Conservation (phyloP, 345 rosid genomes). For the Cardamine occulta region DNA sequence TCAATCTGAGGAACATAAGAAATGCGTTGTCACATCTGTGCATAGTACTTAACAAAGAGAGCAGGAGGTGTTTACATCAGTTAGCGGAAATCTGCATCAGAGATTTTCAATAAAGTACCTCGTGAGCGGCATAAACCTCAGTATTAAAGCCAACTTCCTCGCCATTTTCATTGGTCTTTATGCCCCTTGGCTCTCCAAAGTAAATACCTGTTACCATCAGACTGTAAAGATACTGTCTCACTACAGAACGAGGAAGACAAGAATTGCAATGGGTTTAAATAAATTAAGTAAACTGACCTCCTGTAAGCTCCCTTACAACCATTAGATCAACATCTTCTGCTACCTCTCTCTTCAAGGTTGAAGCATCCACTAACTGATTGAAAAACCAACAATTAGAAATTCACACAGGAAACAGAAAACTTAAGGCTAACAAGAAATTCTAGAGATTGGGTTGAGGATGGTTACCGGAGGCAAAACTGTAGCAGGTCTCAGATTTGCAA, state of each 20-base stretch:
- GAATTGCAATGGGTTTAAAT: neutral
- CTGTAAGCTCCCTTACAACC: conserved; percentile 99
- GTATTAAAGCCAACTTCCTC: conserved; percentile 92
- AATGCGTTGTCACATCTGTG: conserved; percentile 14
- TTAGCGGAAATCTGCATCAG: too few species aligned
- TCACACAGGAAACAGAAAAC: neutral
- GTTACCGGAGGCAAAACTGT: conserved; percentile 89
- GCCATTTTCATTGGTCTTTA: conserved; percentile 69
- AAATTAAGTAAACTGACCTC: conserved; percentile 57
- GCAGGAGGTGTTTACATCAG: neutral
- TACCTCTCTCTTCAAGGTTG: conserved; percentile 92
- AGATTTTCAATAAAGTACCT: conserved; percentile 53
- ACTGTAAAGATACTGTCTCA: conserved; percentile 3
- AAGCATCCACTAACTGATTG: conserved; percentile 83
- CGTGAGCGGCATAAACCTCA: conserved; percentile 84
- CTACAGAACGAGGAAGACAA: neutral
- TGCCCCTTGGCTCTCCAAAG: conserved; percentile 91
- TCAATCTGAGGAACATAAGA: conserved; percentile 60
- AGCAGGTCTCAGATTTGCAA: conserved; percentile 94
- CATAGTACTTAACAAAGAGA: conserved; percentile 10
- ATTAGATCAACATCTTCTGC: conserved; percentile 96
- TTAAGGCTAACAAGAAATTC: neutral
- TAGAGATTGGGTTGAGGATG: neutral
- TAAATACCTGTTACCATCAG: conserved; percentile 68
- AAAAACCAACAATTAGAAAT: neutral